Evolutionary conservation across 768 basidiomycete genomes (phyloP).

Genomic region (Boletus vinaceobasis): DNA sequence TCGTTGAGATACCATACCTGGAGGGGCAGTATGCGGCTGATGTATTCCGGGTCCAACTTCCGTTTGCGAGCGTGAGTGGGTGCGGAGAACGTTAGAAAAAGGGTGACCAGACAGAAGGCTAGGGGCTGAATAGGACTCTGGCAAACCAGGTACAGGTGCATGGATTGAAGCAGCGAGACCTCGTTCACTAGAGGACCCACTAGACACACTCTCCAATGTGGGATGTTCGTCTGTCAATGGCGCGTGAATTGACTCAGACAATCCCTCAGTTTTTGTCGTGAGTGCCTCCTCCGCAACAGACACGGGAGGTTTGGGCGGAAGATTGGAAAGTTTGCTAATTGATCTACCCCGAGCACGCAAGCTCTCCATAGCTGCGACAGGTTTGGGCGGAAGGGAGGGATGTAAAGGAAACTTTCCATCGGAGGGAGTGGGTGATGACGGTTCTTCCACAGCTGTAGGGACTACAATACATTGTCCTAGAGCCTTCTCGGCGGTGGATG

Average conservation of each 20-base stretch:
- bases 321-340: constrained; percentile 10
- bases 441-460: constrained; percentile 6
- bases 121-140: constrained; percentile 37
- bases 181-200: constrained; percentile 26
- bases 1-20: constrained; percentile 24
- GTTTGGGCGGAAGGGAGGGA: constrained; percentile 49
- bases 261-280: constrained; percentile 17
- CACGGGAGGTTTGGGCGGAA: constrained; percentile 10
- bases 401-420: constrained; percentile 33
- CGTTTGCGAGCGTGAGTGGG: constrained; percentile 57
- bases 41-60: constrained; percentile 42
- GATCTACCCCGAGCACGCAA: constrained; percentile 13
- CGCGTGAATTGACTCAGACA: constrained; percentile 29
- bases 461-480: constrained; percentile 21
- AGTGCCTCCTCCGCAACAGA: constrained; percentile 8
- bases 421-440: constrained; percentile 5
- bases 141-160: constrained; percentile 42
- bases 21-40: constrained; percentile 28
- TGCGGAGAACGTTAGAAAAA: constrained; percentile 24
- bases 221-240: constrained; percentile 15
- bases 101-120: constrained; percentile 32
- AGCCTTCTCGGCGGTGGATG: constrained; percentile 3
- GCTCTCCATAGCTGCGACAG: constrained; percentile 27
- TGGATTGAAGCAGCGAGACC: constrained; percentile 55
- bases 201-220: constrained; percentile 15